Conservation (phyloP, 2,329 filamentous ascomycete genomes). For the Ciborinia camelliae region DNA sequence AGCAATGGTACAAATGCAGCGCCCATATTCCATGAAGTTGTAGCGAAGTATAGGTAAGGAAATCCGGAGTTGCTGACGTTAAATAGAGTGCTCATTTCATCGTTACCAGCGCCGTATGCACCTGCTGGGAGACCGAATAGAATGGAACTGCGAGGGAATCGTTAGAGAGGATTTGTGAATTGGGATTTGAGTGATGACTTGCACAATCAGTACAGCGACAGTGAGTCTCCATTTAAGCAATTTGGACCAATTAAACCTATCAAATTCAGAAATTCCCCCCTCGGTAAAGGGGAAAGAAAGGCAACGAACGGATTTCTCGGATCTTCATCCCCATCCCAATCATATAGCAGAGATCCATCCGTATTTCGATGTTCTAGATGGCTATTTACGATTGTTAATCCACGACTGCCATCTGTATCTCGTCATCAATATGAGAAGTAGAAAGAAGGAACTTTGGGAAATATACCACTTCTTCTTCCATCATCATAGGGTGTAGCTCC, state of each 20-base stretch:
- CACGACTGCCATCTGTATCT: neutral
- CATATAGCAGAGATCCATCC: slow-evolving; percentile 6
- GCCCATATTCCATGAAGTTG: slow-evolving; percentile 43
- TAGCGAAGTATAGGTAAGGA: slow-evolving; percentile 42
- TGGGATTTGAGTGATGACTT: neutral
- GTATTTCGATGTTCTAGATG: slow-evolving; percentile 1
- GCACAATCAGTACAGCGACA: slow-evolving; percentile 5
- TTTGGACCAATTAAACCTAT: slow-evolving; percentile 8
- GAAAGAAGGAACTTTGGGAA: too few species aligned
- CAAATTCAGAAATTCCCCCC: neutral
- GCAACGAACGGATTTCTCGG: slow-evolving; percentile 1
- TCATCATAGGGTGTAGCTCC: neutral
- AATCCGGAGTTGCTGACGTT: slow-evolving; percentile 40
- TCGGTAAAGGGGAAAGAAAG: neutral
- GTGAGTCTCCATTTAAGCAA: slow-evolving; percentile 12
- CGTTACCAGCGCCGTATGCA: slow-evolving; percentile 37
- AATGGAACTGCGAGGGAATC: slow-evolving; percentile 35
- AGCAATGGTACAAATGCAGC: slow-evolving; percentile 43
- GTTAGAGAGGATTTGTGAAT: neutral
- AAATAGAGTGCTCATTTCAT: slow-evolving; percentile 36
- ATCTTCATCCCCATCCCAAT: slow-evolving; percentile 8
- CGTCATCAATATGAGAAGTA: neutral
- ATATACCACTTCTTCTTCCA: neutral
- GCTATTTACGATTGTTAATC: neutral
- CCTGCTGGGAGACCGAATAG: slow-evolving; percentile 38